These are phyloP conservation scores for Aspergillus cavernicola DNA, from an alignment of 495 filamentous ascomycete genomes.

Conservation along the genomic window DNA sequence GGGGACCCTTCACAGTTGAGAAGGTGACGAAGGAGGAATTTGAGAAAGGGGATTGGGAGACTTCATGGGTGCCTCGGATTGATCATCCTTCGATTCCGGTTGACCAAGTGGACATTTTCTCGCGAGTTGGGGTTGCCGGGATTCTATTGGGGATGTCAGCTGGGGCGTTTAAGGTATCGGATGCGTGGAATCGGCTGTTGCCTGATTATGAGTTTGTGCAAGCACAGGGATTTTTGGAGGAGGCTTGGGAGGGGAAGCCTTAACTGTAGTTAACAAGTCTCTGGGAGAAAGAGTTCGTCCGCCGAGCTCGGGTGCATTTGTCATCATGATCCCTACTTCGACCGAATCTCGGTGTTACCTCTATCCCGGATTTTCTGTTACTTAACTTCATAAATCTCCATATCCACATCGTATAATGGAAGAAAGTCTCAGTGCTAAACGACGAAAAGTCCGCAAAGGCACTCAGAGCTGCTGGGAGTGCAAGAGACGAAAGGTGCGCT, in stretches of 20 bases:
- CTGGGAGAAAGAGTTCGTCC: neutral
- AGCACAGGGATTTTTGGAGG: constrained; percentile 43
- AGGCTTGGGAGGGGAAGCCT: constrained; percentile 43
- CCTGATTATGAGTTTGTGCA: constrained; percentile 49
- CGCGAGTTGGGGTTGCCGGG: constrained; percentile 30
- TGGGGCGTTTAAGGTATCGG: constrained; percentile 41
- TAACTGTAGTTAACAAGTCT: neutral
- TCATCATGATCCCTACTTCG: neutral
- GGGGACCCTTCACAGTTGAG: constrained; percentile 36
- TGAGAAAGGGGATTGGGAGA: constrained; percentile 37
- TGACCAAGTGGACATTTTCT: constrained; percentile 34
- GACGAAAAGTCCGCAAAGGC: constrained; percentile 37
- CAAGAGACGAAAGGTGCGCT: constrained; percentile 36
- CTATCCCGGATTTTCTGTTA: neutral
- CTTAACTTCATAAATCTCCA: neutral
- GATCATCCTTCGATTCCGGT: constrained; percentile 41
- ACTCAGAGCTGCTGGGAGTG: constrained; percentile 40
- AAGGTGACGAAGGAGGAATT: constrained; percentile 44
- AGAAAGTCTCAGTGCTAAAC: constrained; percentile 7
- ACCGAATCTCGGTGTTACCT: neutral
- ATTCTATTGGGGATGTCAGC: constrained; percentile 37
- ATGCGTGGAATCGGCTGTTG: constrained; percentile 51
- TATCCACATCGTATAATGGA: neutral
- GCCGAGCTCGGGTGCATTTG: constrained; percentile 7
- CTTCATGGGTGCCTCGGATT: constrained; percentile 38